Evolutionary conservation across 495 filamentous ascomycete species (phyloP), one percentile per base, ranked within the genome.

Genomic region (Neurospora sp.): DNA sequence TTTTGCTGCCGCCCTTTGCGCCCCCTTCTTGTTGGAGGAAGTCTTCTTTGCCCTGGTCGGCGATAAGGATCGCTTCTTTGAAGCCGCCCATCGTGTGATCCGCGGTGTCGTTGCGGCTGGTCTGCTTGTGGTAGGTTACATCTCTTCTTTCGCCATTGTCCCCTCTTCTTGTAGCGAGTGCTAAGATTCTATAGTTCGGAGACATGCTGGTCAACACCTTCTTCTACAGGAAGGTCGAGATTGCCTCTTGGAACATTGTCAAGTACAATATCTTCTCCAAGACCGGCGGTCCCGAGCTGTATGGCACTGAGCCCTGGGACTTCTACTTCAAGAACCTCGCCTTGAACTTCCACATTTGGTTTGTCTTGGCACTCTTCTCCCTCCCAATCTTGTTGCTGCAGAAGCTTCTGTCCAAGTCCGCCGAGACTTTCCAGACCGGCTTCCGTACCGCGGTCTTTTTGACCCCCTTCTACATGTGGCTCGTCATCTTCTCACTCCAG

Each of bases 271-370:
- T 99, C 40, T 93, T 98, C 76, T 91, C 91, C 70, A 89, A 87
- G 3, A 84, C 89, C 8, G 90, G 89, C 53, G 96, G 96, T 0
- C 96, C 96, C 1, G 87, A 96, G 69, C 96, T 99, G 71, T 99
- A 97, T 78, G 96, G 96, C 37, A 96, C 93, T 22, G 96, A 99
- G 78, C 93, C 95, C 40, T 98, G 96, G 96, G 90, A 92, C 48
- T 99, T 98, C 81, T 99, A 99, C 80, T 84, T 97, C 74, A 90
- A 90, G 76, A 99, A 99, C 77, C 86, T 98, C 20, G 81, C 91
- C 35, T 84, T 99, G 72, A 99, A 99, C 83, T 98, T 98, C 87
- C 97, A 97, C 76, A 79, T 94, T 53, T 97, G 94, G 92, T 94
- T 97, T 75, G 75, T 93, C 14, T 86, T 98, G 10, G 95, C 96